Conservation (phyloP, 345 rosid species). For the Hibiscus syriacus region DNA sequence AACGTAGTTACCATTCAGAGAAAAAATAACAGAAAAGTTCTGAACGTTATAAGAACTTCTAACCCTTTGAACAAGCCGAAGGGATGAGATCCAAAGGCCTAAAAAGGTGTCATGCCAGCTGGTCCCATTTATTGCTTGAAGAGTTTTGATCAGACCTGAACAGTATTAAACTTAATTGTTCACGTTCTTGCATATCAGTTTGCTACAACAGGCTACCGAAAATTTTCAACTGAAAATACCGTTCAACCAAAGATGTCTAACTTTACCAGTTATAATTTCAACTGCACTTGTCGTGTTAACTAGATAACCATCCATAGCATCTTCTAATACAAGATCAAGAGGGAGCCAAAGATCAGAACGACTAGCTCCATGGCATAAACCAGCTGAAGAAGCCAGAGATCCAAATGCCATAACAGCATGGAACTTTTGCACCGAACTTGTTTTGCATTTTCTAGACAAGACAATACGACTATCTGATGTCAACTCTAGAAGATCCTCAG, state of each 20-base stretch:
- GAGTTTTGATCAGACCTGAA: conserved; percentile 82
- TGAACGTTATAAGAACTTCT: conserved; percentile 11
- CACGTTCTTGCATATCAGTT: conserved; percentile 3
- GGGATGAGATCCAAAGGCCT: conserved; percentile 88
- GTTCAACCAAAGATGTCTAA: background rate
- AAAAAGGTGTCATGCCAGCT: conserved; percentile 89
- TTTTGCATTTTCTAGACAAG: conserved; percentile 40
- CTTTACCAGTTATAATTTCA: conserved; percentile 69
- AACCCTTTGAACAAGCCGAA: conserved; percentile 97
- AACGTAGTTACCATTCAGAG: background rate
- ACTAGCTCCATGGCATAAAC: conserved; percentile 65
- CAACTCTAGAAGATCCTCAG: conserved; percentile 48
- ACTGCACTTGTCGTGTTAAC: conserved; percentile 66
- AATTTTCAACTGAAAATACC: background rate
- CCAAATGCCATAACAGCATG: conserved; percentile 55
- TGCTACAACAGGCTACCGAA: background rate
- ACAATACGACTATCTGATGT: conserved; percentile 32
- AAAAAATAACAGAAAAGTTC: background rate
- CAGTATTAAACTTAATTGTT: conserved; percentile 4
- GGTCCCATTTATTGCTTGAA: conserved; percentile 70
- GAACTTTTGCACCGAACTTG: conserved; percentile 36
- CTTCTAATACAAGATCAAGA: conserved; percentile 85
- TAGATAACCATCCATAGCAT: conserved; percentile 89
- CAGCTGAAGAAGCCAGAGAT: conserved; percentile 46
- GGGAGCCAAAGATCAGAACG: conserved; percentile 89